Base-by-base conservation (phyloP, 257 asterid species). In the Nicotiana attenuata region DNA sequence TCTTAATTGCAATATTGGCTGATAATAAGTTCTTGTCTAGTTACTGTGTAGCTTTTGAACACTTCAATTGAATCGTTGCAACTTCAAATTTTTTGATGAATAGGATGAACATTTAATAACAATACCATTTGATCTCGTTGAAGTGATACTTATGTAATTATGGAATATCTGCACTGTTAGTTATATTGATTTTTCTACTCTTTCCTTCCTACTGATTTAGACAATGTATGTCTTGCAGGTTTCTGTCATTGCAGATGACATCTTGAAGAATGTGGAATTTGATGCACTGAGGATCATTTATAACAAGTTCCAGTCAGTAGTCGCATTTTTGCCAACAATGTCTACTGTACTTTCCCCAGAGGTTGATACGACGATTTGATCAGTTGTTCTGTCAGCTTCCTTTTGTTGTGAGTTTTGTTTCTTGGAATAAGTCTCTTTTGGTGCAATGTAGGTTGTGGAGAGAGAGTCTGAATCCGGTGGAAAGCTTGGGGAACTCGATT, bases 391-490 rank as follows among this genome's bases (percentile, higher is more conserved):
- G 38, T 64, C 38, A 24, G n/a, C 69, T 64, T 64, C 38, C 69
- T 26, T 64, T 64, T 64, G n/a, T 64, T 64, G 38, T 26, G 38
- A 64, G 33, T 26, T 61, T 22, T 56, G 33, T 45, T 56, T 77
- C 66, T 77, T 77, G 38, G 67, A 64, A 28, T 69, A 47, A 71
- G 78, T 84, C 60, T 61, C 17, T 53, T 73, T 5, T 53, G 83
- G 5, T 63, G 64, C 61, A 24, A 35, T 78, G 50, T 86, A 94
- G 98, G 78, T 89, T 60, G 90, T 94, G 59, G 99, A 96, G 91
- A 93, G 91, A 88, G 99, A 96, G 88, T 87, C 96, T 87, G 97
- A 94, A 89, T 86, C 95, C 79, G 98, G 99, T 69, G 99, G 98
- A 75, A 91, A 86, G 84, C 97, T 93, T 45, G 97, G 96, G 82